Percentiles rank a stretch among this genome's conserved stretches.
Conservation (phyloP, 2,329 filamentous ascomycete species). For the Curvularia spicifera region DNA sequence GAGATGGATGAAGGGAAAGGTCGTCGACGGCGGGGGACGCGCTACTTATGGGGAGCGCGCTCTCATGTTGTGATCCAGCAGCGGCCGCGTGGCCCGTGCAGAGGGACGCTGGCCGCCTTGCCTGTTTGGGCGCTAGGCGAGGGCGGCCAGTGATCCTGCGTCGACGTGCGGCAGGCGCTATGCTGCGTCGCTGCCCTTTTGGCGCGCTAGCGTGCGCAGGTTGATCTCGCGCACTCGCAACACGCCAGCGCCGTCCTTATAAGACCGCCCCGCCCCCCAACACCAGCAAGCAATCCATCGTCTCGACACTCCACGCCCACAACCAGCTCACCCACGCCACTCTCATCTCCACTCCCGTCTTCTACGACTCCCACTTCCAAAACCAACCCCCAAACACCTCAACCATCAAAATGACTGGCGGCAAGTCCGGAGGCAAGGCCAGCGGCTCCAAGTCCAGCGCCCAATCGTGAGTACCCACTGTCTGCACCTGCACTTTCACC, state of each 20-base stretch:
- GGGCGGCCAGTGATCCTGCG: conserved; percentile 36
- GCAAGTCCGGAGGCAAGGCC: conserved; percentile 99
- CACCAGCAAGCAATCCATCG: conserved; percentile 51
- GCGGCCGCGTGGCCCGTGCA: conserved; percentile 43
- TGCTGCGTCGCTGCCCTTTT: conserved; percentile 26
- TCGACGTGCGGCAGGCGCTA: conserved; percentile 21
- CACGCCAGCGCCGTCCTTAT: conserved; percentile 49
- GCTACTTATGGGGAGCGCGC: conserved; percentile 52
- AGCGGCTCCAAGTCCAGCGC: conserved; percentile 94
- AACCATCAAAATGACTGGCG: conserved; percentile 94
- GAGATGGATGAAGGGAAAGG: conserved; percentile 51
- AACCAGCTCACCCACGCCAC: conserved; percentile 33
- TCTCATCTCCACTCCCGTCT: conserved; percentile 27
- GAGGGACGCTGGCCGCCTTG: conserved; percentile 28
- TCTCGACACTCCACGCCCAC: conserved; percentile 44
- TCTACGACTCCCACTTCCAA: conserved; percentile 36
- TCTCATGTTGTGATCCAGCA: conserved; percentile 50
- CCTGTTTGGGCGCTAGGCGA: conserved; percentile 35
- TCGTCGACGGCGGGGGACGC: conserved; percentile 51
- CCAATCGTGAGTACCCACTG: conserved; percentile 80
- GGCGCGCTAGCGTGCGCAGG: conserved; percentile 42
- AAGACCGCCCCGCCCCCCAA: conserved; percentile 48
- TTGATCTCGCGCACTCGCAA: conserved; percentile 52
- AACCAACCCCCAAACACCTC: conserved; percentile 49
- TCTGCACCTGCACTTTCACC: conserved; percentile 13